A percentile compares a stretch with the other conserved stretches of the same genome.
Evolutionary conservation across 1,139 yeast genomes (phyloP).

Genomic region (Nakaseomyces glabratus): DNA sequence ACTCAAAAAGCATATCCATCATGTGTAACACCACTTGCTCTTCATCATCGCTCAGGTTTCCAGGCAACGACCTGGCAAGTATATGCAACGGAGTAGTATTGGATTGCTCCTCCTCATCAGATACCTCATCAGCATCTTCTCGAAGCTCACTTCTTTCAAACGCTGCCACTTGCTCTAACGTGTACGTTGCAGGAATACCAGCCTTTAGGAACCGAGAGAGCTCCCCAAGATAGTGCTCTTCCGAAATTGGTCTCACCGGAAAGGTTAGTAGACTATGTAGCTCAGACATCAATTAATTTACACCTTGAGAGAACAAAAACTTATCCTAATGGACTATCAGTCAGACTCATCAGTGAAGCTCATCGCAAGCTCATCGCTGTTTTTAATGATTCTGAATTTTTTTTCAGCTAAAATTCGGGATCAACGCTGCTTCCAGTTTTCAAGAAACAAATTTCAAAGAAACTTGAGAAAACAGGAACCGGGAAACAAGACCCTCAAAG

Average conservation of each 20-base stretch:
- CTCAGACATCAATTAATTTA: conserved; percentile 69
- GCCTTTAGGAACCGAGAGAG: conserved; percentile 41
- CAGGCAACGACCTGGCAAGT: conserved; percentile 41
- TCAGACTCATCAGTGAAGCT: too few species aligned
- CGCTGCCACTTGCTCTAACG: conserved; percentile 64
- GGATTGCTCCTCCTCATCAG: conserved; percentile 36
- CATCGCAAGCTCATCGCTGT: too few species aligned
- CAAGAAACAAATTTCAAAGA: too few species aligned
- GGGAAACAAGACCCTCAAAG: too few species aligned
- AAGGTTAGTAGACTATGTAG: conserved; percentile 61
- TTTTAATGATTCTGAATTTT: too few species aligned
- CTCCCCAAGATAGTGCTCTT: conserved; percentile 36
- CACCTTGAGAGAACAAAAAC: too few species aligned
- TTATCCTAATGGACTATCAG: too few species aligned
- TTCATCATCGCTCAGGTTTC: conserved; percentile 39
- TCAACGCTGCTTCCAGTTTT: too few species aligned
- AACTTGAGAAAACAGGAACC: too few species aligned
- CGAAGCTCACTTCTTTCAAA: conserved; percentile 35
- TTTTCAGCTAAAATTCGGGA: too few species aligned
- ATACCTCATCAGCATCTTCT: conserved; percentile 31
- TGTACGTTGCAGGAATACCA: conserved; percentile 77
- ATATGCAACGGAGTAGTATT: conserved; percentile 78
- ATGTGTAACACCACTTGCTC: conserved; percentile 40
- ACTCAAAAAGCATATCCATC: conserved; percentile 61
- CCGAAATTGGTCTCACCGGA: conserved; percentile 45